Percentiles rank a stretch among this genome's conserved stretches.
Conservation (phyloP, 1,284 basidiomycete genomes). For the Limonomyces culmigenus region DNA sequence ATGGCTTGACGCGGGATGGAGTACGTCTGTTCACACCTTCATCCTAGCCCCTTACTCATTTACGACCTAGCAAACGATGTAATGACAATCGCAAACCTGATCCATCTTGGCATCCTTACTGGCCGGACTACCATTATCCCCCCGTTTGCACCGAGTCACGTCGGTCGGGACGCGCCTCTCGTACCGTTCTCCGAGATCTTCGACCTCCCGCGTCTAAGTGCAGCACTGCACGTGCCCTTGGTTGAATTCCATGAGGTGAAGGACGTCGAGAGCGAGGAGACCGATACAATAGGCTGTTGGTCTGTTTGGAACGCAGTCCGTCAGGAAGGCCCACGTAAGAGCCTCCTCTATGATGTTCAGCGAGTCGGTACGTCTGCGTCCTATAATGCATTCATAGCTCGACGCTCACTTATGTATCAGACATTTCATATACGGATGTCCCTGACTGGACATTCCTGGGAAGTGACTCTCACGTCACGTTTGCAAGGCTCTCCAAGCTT, state of each 20-base stretch:
- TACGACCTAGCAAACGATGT: conserved; percentile 41
- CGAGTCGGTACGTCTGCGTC: conserved; percentile 27
- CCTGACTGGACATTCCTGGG: conserved; percentile 24
- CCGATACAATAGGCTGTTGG: conserved; percentile 59
- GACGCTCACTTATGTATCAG: conserved; percentile 11
- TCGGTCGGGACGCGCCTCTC: conserved; percentile 25
- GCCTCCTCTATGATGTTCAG: conserved; percentile 23
- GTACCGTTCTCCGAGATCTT: conserved; percentile 24
- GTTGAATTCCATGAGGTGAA: conserved; percentile 27
- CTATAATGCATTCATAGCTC: background rate
- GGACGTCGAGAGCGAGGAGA: conserved; percentile 13
- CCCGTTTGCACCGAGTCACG: conserved; percentile 49
- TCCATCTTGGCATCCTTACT: conserved; percentile 48
- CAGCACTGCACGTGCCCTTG: conserved; percentile 17
- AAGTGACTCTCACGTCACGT: conserved; percentile 21
- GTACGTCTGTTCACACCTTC: conserved; percentile 19
- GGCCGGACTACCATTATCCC: conserved; percentile 47
- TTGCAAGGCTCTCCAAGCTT: conserved; percentile 27
- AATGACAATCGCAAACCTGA: conserved; percentile 27
- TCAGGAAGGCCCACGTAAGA: conserved; percentile 27
- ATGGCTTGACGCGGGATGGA: conserved; percentile 58
- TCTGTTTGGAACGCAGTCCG: conserved; percentile 40
- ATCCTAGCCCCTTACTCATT: background rate
- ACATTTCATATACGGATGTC: conserved; percentile 29
- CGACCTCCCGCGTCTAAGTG: conserved; percentile 20